Conservation (phyloP, 2,329 filamentous ascomycete species). For the Cladobotryum mycophilum region DNA sequence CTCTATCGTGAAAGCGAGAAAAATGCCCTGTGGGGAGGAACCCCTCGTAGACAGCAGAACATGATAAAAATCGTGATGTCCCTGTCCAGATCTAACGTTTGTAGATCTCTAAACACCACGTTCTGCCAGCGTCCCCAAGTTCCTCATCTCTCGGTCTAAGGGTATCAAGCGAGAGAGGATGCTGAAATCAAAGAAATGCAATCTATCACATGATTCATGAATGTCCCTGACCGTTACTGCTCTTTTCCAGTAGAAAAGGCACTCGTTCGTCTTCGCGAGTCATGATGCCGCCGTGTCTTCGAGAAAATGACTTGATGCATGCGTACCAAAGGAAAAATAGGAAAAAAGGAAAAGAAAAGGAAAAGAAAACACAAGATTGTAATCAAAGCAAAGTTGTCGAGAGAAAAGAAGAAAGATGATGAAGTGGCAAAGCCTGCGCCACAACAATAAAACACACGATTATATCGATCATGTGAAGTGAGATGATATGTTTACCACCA, state of each 20-base stretch:
- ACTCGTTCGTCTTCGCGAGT: slow-evolving; percentile 30
- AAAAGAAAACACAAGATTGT: slow-evolving; percentile 16
- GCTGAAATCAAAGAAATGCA: slow-evolving; percentile 39
- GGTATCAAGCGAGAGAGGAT: slow-evolving; percentile 39
- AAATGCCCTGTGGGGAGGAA: slow-evolving; percentile 32
- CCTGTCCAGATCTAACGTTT: slow-evolving; percentile 27
- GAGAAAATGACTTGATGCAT: slow-evolving; percentile 20
- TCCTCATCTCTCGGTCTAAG: slow-evolving; percentile 38
- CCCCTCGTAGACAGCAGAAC: slow-evolving; percentile 33
- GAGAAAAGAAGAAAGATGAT: slow-evolving; percentile 19
- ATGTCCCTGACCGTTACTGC: slow-evolving; percentile 34
- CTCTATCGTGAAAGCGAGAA: slow-evolving; percentile 38
- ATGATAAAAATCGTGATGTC: slow-evolving; percentile 30
- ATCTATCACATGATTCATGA: slow-evolving; percentile 40
- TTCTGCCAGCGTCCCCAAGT: slow-evolving; percentile 32
- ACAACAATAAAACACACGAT: slow-evolving; percentile 11
- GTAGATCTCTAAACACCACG: slow-evolving; percentile 31
- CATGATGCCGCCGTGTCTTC: slow-evolving; percentile 38
- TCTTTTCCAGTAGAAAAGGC: slow-evolving; percentile 27
- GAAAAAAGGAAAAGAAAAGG: slow-evolving; percentile 17
- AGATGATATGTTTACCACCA: slow-evolving; percentile 54
- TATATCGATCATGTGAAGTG: slow-evolving; percentile 11
- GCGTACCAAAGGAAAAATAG: slow-evolving; percentile 23
- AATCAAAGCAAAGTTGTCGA: slow-evolving; percentile 14
- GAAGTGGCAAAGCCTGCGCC: slow-evolving; percentile 8